Evolutionary conservation across 2,329 filamentous ascomycete species (phyloP).

Genomic region (Triangularia setosa): DNA sequence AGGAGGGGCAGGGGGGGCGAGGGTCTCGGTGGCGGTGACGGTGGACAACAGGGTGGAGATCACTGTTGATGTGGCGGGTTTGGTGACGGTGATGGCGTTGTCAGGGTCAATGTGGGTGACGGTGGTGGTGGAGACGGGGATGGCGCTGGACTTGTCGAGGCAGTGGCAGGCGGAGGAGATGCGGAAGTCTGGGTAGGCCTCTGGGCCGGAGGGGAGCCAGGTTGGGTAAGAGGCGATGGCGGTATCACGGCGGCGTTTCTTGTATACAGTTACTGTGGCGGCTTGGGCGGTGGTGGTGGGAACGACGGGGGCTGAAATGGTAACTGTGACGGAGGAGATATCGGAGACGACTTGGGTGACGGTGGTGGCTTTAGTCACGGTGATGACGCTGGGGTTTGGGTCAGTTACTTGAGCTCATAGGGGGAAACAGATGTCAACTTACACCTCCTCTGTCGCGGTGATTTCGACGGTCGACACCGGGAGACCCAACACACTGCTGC

Average conservation of each 20-base stretch:
- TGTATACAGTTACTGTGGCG: background rate
- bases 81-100: background rate
- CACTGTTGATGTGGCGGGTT: background rate
- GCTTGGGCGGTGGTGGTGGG: background rate
- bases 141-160: constrained; percentile 1
- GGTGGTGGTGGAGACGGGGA: background rate
- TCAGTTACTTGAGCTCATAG: background rate
- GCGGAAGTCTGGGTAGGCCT: background rate
- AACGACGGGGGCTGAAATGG: background rate
- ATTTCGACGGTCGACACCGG: background rate
- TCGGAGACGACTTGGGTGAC: background rate
- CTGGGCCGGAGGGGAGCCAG: background rate
- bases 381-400: background rate
- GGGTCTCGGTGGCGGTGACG: background rate
- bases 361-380: background rate
- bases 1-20: background rate
- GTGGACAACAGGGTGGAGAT: constrained; percentile 1
- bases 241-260: constrained; percentile 1
- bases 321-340: background rate
- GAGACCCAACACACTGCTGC: background rate
- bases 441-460: background rate
- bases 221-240: background rate
- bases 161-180: constrained; percentile 11
- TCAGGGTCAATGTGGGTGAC: background rate
- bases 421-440: background rate